Conservation (phyloP, 2,329 filamentous ascomycete genomes). For the Diaporthe batatas region DNA sequence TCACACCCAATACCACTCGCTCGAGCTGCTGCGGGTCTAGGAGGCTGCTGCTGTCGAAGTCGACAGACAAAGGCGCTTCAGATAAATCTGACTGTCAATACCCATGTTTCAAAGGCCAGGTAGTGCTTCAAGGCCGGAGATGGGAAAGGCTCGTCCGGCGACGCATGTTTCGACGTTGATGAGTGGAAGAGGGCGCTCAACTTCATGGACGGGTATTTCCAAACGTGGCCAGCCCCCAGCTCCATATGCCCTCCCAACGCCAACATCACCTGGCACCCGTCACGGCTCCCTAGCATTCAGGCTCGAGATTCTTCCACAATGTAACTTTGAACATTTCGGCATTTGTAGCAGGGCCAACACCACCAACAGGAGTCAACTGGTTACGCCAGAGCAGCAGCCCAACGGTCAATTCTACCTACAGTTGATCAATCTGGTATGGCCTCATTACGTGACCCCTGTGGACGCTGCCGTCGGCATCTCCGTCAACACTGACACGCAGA, state of each 20-base stretch:
- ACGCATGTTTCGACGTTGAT: not conserved
- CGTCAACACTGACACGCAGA: not conserved
- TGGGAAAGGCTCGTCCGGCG: conserved; percentile 1
- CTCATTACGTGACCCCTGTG: not conserved
- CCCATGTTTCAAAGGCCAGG: not conserved
- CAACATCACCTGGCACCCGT: too few relatives aligned
- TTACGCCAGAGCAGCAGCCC: not conserved
- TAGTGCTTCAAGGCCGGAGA: not conserved
- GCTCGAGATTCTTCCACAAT: too few relatives aligned
- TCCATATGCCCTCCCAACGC: not conserved
- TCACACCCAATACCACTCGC: not conserved
- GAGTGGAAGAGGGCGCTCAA: not conserved
- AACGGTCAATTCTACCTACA: not conserved
- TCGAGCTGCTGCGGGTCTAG: not conserved
- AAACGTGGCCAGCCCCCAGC: not conserved
- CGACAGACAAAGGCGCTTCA: not conserved
- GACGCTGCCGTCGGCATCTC: not conserved
- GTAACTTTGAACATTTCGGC: too few relatives aligned
- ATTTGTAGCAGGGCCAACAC: too few relatives aligned
- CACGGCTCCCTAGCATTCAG: too few relatives aligned
- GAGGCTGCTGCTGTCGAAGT: not conserved
- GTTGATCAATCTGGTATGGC: not conserved
- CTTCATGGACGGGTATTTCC: not conserved
- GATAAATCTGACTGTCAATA: not conserved
- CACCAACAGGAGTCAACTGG: too few relatives aligned